phyloP scores from a whole-genome alignment of 805 yeast genomes.

The Phaffomyces opuntiae region DNA sequence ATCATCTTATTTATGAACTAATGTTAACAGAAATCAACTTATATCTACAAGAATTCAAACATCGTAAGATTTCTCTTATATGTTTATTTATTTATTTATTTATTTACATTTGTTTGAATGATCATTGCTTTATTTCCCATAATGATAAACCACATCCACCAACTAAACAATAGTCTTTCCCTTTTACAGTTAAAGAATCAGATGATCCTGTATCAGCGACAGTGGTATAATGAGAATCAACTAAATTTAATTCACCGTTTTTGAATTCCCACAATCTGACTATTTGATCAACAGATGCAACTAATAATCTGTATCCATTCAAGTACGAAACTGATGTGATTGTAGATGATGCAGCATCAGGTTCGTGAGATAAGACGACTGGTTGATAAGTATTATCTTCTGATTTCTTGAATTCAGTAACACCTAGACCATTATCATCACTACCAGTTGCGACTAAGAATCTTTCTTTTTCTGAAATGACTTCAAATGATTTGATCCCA shows the following conservation, averaged over 20 bases:
- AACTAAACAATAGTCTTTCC: conserved; percentile 33
- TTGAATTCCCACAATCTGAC: conserved; percentile 53
- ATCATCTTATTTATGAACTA: not conserved
- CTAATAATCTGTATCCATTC: conserved; percentile 33
- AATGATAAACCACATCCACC: conserved; percentile 83
- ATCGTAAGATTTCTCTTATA: no score
- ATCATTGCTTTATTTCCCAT: conserved; percentile 29
- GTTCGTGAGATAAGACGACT: conserved; percentile 28
- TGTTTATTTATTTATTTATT: not conserved
- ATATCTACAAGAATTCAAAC: no score
- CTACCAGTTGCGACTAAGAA: conserved; percentile 68
- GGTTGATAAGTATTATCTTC: conserved; percentile 19
- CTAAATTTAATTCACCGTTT: conserved; percentile 21
- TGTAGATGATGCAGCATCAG: conserved; percentile 78
- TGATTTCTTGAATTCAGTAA: conserved; percentile 30
- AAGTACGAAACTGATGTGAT: conserved; percentile 55
- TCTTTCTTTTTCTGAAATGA: conserved; percentile 15
- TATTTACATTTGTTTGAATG: not conserved
- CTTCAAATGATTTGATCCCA: conserved; percentile 62
- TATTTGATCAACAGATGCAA: conserved; percentile 81
- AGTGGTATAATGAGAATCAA: conserved; percentile 55
- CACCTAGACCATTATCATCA: conserved; percentile 74
- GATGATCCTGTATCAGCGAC: conserved; percentile 87
- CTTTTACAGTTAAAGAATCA: conserved; percentile 30
- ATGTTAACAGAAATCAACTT: not conserved